Percentiles rank a stretch among this genome's conserved stretches.
Evolutionary conservation across 306 rosid species (phyloP).

Genomic region (Inga laurina): DNA sequence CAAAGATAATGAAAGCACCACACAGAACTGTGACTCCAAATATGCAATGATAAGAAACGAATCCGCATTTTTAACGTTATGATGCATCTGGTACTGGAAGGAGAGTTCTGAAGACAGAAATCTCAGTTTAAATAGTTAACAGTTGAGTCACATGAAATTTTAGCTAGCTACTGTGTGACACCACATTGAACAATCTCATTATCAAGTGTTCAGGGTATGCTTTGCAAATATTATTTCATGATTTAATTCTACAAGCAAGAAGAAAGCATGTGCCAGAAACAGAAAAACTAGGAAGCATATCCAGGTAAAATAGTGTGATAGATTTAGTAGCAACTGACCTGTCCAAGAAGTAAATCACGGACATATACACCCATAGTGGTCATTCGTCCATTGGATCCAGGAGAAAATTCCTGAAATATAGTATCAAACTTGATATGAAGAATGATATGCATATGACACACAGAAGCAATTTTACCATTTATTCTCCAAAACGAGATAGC

Average conservation of each 20-base stretch:
- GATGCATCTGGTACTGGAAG: conserved; percentile 51
- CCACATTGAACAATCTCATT: conserved; percentile 30
- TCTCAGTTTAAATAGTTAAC: conserved; percentile 48
- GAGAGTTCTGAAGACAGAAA: conserved; percentile 43
- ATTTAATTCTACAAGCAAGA: conserved; percentile 37
- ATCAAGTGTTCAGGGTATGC: conserved; percentile 26
- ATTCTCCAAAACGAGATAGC: conserved; percentile 1
- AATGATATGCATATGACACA: conserved; percentile 5
- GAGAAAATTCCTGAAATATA: conserved; percentile 89
- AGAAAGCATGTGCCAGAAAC: conserved; percentile 3
- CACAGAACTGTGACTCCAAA: conserved; percentile 47
- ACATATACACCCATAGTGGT: conserved; percentile 93
- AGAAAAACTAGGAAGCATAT: conserved; percentile 19
- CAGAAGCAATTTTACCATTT: neutral
- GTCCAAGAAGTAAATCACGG: conserved; percentile 99
- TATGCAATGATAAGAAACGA: conserved; percentile 40
- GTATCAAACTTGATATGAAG: conserved; percentile 22
- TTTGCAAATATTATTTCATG: conserved; percentile 25
- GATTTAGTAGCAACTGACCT: conserved; percentile 54
- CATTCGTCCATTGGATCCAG: conserved; percentile 94
- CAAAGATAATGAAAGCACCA: conserved; percentile 57
- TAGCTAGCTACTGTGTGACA: conserved; percentile 27
- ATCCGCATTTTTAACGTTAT: conserved; percentile 44
- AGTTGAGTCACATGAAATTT: conserved; percentile 37
- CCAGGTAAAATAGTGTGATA: neutral